Conservation (phyloP, 208 protist genomes). For the Trypanosoma platydactyli region DNA sequence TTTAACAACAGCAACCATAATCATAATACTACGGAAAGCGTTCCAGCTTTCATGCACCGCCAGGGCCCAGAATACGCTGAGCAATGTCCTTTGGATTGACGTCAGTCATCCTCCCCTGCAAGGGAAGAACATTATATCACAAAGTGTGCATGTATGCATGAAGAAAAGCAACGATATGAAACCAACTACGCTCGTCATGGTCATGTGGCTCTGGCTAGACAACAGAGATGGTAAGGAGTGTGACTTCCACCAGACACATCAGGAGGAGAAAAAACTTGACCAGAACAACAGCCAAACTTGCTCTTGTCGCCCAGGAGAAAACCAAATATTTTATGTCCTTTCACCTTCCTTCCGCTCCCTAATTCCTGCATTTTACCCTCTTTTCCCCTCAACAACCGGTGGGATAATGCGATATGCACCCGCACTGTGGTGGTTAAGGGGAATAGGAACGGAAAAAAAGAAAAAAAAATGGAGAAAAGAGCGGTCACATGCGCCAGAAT, state of each 20-base stretch:
- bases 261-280: neutral
- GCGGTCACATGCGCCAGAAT: neutral
- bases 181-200: no score
- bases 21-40: no score
- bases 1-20: conserved; percentile 26
- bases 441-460: neutral
- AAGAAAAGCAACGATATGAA: no score
- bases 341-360: no score
- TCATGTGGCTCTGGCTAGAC: neutral
- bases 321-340: conserved; percentile 11
- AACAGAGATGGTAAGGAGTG: conserved; percentile 24
- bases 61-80: no score
- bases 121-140: no score
- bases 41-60: no score
- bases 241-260: neutral
- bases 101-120: no score
- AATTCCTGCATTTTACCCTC: no score
- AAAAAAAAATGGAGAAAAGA: conserved; percentile 7
- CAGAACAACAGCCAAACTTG: conserved; percentile 27
- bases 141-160: no score
- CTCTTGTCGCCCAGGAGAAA: conserved; percentile 14
- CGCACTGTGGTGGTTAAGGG: neutral
- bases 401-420: neutral
- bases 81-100: no score
- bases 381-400: neutral